A percentile compares a stretch with the other conserved stretches of the same genome.
These are phyloP conservation scores for Boletus vinaceobasis DNA, from an alignment of 768 basidiomycete genomes.

Conservation along the genomic window DNA sequence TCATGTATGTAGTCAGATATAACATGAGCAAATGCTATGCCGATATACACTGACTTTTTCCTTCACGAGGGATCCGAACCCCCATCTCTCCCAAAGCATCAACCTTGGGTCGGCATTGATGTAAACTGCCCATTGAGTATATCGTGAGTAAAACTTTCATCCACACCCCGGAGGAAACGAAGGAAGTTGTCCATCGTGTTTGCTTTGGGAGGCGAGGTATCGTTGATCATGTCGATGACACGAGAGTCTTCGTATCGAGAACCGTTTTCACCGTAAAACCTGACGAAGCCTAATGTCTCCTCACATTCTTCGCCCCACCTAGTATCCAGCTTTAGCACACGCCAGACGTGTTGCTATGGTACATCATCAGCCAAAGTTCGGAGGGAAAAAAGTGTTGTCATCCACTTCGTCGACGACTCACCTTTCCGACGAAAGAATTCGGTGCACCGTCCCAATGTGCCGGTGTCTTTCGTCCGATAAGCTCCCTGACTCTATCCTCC, in stretches of 20 bases:
- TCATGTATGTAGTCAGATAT: constrained; percentile 1
- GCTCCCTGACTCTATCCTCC: constrained; percentile 45
- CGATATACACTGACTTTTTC: constrained; percentile 3
- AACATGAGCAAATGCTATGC: background rate
- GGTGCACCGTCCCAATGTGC: constrained; percentile 37
- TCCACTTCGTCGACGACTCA: constrained; percentile 24
- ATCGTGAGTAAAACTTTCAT: constrained; percentile 37
- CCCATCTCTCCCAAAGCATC: background rate
- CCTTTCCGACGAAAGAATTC: constrained; percentile 42
- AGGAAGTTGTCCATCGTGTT: constrained; percentile 49
- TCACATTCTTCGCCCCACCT: constrained; percentile 46
- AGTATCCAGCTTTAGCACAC: constrained; percentile 43
- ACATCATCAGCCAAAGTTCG: background rate
- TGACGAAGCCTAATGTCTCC: constrained; percentile 49
- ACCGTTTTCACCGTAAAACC: constrained; percentile 56
- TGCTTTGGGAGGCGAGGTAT: constrained; percentile 39
- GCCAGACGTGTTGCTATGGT: constrained; percentile 46
- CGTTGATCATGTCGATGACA: constrained; percentile 50
- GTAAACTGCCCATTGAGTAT: constrained; percentile 11
- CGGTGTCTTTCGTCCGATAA: constrained; percentile 42
- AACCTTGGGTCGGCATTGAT: background rate
- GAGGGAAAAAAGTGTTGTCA: background rate
- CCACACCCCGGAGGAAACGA: constrained; percentile 45
- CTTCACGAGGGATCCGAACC: background rate
- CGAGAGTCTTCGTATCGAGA: constrained; percentile 44